These are phyloP conservation scores for Ammopiptanthus mongolicus DNA, from an alignment of 306 rosid species.

Conservation along the genomic window DNA sequence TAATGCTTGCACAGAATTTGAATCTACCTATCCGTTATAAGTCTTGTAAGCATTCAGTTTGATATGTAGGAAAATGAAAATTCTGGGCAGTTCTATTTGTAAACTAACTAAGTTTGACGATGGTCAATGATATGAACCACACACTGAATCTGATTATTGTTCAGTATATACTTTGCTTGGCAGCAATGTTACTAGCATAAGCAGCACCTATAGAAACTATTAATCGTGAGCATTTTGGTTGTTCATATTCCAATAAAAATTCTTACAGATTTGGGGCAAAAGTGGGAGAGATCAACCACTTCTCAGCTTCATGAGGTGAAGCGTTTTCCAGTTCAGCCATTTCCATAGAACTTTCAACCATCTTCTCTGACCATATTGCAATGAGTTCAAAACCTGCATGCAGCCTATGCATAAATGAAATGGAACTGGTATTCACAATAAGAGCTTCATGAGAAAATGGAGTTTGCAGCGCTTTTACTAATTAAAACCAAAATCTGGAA, in stretches of 20 bases:
- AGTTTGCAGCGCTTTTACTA: conserved; percentile 14
- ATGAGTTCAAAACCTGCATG: conserved; percentile 62
- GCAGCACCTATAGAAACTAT: background rate
- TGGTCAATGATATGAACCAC: conserved; percentile 11
- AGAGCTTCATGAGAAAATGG: conserved; percentile 2
- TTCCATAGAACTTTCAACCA: conserved; percentile 55
- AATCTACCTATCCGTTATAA: background rate
- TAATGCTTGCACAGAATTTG: conserved; percentile 17
- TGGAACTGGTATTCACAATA: conserved; percentile 12
- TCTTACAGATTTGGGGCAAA: conserved; percentile 58
- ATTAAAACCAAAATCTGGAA: background rate
- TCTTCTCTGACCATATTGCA: conserved; percentile 59
- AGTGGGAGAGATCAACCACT: conserved; percentile 65
- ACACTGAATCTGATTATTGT: background rate
- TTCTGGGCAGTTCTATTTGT: conserved; percentile 3
- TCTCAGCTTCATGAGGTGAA: conserved; percentile 73
- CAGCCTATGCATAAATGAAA: conserved; percentile 23
- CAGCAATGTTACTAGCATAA: conserved; percentile 3
- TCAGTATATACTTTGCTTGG: background rate
- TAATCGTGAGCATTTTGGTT: background rate
- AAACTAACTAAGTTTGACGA: background rate
- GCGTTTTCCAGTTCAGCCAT: conserved; percentile 77
- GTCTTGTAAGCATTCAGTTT: conserved; percentile 6
- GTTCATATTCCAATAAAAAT: background rate
- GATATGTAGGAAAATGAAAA: conserved; percentile 19